Evolutionary conservation across 2,329 filamentous ascomycete genomes (phyloP), one percentile per base, ranked within the genome.

Genomic region (Fusarium denticulatum): DNA sequence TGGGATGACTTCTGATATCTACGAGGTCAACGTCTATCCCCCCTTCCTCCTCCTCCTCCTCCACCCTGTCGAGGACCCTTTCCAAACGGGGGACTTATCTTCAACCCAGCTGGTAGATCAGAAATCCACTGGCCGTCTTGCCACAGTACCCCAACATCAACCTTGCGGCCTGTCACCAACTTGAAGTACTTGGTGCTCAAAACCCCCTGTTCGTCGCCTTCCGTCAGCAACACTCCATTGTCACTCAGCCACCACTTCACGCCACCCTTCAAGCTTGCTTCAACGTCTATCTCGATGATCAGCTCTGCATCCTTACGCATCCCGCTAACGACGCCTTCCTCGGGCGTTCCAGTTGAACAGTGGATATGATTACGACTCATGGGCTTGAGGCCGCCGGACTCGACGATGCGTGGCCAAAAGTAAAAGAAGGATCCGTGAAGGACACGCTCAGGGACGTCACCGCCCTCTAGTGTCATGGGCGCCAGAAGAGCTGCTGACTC

Each of bases 351-450:
- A 11, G 90, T 90, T 5, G 94, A 93, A 80, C 96, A 97, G 83
- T 99, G 96, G 34, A 98, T 92, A 79, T 98, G 96, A 72, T 93
- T 97, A 60, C 96, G 84, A 0, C 86, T 87, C 96, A 98, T 98
- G 66, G 88, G 88, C 76, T 89, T 91, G 66, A 99, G 83, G 0
- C 96, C 95, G 9, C 95, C 95, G 0, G 88, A 86, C n/a, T 87
- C 86, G 16, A 95, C 82, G 69, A 99, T 98, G 16, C 86, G 79
- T 2, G 88, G 84, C 92, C 95, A 98, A 26, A 93, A 92, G 20
- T 89, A 88, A 76, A 95, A 94, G 79, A 95, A 97, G 0, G 96
- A 98, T 42, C 96, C 96, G 83, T 98, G 95, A 6, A 98, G 89
- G 7, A 95, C 94, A 1, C 87, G 85, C 0, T 85, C 79, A 0